phyloP scores from a whole-genome alignment of 2,329 filamentous ascomycete genomes.

The Corniculantispora saksenae region DNA sequence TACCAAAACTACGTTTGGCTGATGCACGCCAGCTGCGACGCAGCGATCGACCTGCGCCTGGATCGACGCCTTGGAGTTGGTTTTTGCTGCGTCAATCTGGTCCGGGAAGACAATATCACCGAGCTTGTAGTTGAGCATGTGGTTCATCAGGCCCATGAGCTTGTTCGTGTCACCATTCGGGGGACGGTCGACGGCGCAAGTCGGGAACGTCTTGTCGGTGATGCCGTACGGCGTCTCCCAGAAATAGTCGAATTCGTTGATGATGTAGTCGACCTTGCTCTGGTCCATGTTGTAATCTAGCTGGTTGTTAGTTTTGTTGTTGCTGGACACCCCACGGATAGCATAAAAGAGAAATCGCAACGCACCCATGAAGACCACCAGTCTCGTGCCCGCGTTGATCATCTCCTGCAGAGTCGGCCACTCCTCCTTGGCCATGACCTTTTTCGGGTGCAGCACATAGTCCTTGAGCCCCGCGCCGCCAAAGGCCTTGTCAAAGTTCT shows the following conservation, averaged over 20 bases:
- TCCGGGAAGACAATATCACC: slow-evolving; percentile 39
- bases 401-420: slow-evolving; percentile 72
- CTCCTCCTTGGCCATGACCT: slow-evolving; percentile 43
- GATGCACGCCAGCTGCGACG: slow-evolving; percentile 26
- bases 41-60: slow-evolving; percentile 32
- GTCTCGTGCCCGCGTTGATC: slow-evolving; percentile 61
- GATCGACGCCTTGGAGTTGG: slow-evolving; percentile 37
- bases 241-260: slow-evolving; percentile 64
- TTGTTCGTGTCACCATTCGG: slow-evolving; percentile 36
- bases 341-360: neutral
- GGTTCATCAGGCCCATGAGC: slow-evolving; percentile 48
- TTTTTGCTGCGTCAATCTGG: slow-evolving; percentile 30
- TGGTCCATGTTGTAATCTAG: slow-evolving; percentile 62
- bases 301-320: neutral
- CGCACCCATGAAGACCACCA: slow-evolving; percentile 71
- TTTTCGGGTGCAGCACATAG: slow-evolving; percentile 55
- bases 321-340: no score
- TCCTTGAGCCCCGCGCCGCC: slow-evolving; percentile 54
- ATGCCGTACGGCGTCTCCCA: slow-evolving; percentile 75
- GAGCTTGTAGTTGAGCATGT: slow-evolving; percentile 29
- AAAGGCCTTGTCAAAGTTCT: slow-evolving; percentile 57
- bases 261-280: slow-evolving; percentile 58
- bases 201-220: slow-evolving; percentile 58
- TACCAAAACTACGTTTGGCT: slow-evolving; percentile 39
- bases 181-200: slow-evolving; percentile 67